Evolutionary conservation across 2,329 filamentous ascomycete genomes (phyloP), one percentile per base, ranked within the genome.

Genomic region (Colletotrichum somersetense): DNA sequence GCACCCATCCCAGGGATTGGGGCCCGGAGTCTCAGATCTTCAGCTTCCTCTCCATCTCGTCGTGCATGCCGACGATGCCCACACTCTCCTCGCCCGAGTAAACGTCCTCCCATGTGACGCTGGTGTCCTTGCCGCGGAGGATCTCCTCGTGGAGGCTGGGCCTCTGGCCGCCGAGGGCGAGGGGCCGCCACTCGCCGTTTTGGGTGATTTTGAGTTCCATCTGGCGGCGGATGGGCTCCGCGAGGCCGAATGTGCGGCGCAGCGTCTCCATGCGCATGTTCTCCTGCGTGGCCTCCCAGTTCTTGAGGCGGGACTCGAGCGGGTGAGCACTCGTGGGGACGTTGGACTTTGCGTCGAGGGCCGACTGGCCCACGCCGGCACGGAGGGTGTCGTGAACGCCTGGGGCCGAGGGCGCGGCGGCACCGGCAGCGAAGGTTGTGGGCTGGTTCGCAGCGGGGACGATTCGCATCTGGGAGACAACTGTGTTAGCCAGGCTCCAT

Each of bases 341-440:
- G 69, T 84, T 78, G 64, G 84, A 81, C 66, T 84, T 80, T 71
- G 87, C 83, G 76, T 83, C 80, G 75, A 89, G 82, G 62, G 89
- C 80, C 57, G 85, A 85, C n/a, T 90, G 91, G 77, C 91, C 90
- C 75, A 97, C 88, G 83, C 95, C 95, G 74, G 91, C 87, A 79
- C 96, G 95, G 77, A 99, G 92, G 23, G 93, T 95, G 86, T 98
- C 96, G 88, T 97, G 95, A 75, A 98, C 88, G 77, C 96, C 96
- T 0, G 95, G 95, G 20, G 95, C 96, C 1, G 96, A 98, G 77
- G 96, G 96, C 5, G 96, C 96, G 67, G 89, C 90, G 77, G 89
- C 88, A 76, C 87, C 84, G 85, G 93, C 92, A 78, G 86, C 87
- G 84, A 89, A 91, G 80, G 89, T 87, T 76, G 87, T 89, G 77